Conservation (phyloP, 805 yeast genomes). For the Metschnikowia vanudenii region DNA sequence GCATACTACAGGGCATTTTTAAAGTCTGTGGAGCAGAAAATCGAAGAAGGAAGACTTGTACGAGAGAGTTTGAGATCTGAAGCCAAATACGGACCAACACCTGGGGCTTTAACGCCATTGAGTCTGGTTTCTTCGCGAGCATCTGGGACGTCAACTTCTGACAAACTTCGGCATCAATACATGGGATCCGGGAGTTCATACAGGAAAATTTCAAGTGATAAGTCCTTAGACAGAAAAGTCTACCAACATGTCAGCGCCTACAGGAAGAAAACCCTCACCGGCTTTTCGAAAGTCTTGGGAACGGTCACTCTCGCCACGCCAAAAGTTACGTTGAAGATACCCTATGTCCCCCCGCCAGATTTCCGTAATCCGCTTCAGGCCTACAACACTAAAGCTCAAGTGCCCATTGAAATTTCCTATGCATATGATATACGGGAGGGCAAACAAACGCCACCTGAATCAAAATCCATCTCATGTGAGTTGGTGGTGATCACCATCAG, state of each 20-base stretch:
- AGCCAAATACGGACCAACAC: constrained; percentile 2
- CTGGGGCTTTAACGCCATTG: constrained; percentile 10
- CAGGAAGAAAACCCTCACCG: constrained; percentile 36
- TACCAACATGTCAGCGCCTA: constrained; percentile 34
- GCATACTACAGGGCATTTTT: constrained; percentile 36
- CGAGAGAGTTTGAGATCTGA: constrained; percentile 11
- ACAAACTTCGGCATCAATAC: constrained; percentile 35
- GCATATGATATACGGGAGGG: constrained; percentile 17
- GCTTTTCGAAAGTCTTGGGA: constrained; percentile 30
- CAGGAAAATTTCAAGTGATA: constrained; percentile 15
- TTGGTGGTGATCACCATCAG: constrained; percentile 36
- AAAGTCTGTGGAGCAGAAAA: constrained; percentile 28
- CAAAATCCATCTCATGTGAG: constrained; percentile 35
- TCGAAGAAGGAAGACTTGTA: constrained; percentile 21
- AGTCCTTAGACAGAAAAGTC: constrained; percentile 13
- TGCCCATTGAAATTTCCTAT: constrained; percentile 36
- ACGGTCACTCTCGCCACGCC: constrained; percentile 37
- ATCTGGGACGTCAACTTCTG: constrained; percentile 6
- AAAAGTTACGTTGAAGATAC: constrained; percentile 25
- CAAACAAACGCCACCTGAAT: constrained; percentile 26
- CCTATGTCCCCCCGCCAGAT: constrained; percentile 34
- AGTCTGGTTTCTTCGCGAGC: constrained; percentile 13
- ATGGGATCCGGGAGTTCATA: constrained; percentile 24
- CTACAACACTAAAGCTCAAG: constrained; percentile 20
- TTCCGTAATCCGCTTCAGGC: constrained; percentile 21